Evolutionary conservation across 208 protist species (phyloP), one percentile per base, ranked within the genome.

Genomic region (Leishmania aethiopica): DNA sequence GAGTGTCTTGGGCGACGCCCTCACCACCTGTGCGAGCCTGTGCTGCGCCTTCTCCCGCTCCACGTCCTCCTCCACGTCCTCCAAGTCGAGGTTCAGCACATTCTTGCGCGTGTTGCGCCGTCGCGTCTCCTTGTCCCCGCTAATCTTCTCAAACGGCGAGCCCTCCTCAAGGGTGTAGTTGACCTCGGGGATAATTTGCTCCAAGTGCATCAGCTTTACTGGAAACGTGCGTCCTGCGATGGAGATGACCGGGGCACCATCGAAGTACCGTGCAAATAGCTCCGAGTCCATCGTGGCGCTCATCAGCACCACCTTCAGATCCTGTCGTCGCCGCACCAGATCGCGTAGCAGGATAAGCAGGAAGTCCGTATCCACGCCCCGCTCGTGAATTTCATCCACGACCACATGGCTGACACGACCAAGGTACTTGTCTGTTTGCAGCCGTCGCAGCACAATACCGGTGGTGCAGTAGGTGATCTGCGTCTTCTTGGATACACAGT

Each of bases 311-410:
- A 99, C 89, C 82, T 97, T 98, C 28, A 99, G 78, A 77, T 93
- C 91, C 1, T 35, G 86, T 69, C 91, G 90, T 8, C 89, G 84
- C 11, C 86, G 82, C 75, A 99, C 84, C 37, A 99, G 84, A 62
- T 99, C 95, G 35, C 92, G 90, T 57, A 99, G 85, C 10, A 99
- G 87, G 57, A 98, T 97, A 25, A 99, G 90, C 45, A 99, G 86
- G 81, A 99, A 98, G 91, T 99, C 98, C 25, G 92, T 98, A 82
- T 99, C 94, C 8, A 99, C 96, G 25, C 99, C 99, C 60, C 98
- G 93, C 90, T 99, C 98, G 87, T 99, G 98, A 64, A 99, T 98
- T 78, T 99, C 98, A 86, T 99, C 98, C 64, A 99, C 96, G 37
- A 99, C 91, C 37, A 99, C 91, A 86, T 99, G 96, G 72, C 93